These are phyloP conservation scores for Penicillium sp. DNA, from an alignment of 2,329 filamentous ascomycete species.

Conservation along the genomic window DNA sequence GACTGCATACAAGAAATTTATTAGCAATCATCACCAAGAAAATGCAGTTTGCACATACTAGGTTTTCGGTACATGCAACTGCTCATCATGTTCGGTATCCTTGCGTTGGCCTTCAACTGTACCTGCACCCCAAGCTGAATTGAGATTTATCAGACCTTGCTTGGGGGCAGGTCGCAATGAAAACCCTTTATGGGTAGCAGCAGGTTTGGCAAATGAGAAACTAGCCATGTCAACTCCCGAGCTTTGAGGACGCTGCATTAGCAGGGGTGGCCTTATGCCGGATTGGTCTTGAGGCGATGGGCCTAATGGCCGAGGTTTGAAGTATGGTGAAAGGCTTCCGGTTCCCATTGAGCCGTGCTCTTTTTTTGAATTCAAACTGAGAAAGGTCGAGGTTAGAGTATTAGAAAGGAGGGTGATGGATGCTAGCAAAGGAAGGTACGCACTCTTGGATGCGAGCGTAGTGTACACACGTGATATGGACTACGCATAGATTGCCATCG, in stretches of 20 bases:
- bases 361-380: neutral
- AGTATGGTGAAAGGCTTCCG: neutral
- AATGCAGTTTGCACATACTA: neutral
- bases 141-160: constrained; percentile 1
- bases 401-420: neutral
- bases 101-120: neutral
- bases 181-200: constrained; percentile 21
- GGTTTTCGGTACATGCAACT: neutral
- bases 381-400: neutral
- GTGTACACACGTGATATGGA: too few relatives aligned
- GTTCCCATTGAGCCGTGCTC: neutral
- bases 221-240: constrained; percentile 25
- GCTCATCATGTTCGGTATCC: neutral
- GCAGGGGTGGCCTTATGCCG: constrained; percentile 11
- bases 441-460: too few relatives aligned
- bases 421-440: neutral
- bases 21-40: neutral
- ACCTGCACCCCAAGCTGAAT: neutral
- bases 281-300: neutral
- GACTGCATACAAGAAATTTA: neutral
- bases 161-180: constrained; percentile 18
- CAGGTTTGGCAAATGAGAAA: constrained; percentile 35
- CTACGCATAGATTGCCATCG: too few relatives aligned
- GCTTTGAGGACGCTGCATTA: constrained; percentile 32
- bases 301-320: neutral